Base-by-base conservation (phyloP, 805 yeast genomes). In the Myxozyma lipomycoides region DNA sequence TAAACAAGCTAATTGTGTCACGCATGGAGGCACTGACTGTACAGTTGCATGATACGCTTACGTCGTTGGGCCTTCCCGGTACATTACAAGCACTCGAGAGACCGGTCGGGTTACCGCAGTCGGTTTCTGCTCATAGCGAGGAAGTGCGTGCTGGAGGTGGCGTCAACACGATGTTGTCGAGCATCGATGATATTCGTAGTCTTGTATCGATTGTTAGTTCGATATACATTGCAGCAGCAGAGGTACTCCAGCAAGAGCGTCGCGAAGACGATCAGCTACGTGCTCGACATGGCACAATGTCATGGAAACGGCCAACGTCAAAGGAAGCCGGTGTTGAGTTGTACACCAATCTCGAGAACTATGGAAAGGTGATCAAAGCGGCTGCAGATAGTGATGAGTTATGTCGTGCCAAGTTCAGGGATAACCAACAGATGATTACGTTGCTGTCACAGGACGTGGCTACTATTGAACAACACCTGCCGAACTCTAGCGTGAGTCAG, bases 331-430 rank as follows among this genome's bases (percentile, higher is more conserved):
- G 76, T 7, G 56, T 64, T 0, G 71, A 67, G 1, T 64, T 77
- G 3, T 56, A 67, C 41, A 65, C 66, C 2, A 75, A 75, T 43
- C 62, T 82, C 1, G 61, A 63, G 1, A 74, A 74, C 19, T 69
- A 83, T 62, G 72, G 71, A 28, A 63, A 61, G 2, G 83, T 81
- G 60, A 64, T 84, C 17, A 59, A 61, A 1, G 79, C 79, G 54
- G 93, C 95, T 0, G 66, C 69, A 25, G 62, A 69, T 2, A 85
- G 93, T 6, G 95, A 89, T 65, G 65, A 65, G 2, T 68, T 75
- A 1, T 77, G 86, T 0, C 59, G 65, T 4, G 63, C 67, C 2
- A 76, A 77, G 43, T 78, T 79, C 55, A 56, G 64, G 1, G 72
- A 74, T n/a, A 70, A 85, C 43, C 76, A 73, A 48, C 72, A 75